A percentile compares a stretch with the other conserved stretches of the same genome.
Evolutionary conservation across 1,139 yeast genomes (phyloP).

Genomic region (Taiozyma onychis): DNA sequence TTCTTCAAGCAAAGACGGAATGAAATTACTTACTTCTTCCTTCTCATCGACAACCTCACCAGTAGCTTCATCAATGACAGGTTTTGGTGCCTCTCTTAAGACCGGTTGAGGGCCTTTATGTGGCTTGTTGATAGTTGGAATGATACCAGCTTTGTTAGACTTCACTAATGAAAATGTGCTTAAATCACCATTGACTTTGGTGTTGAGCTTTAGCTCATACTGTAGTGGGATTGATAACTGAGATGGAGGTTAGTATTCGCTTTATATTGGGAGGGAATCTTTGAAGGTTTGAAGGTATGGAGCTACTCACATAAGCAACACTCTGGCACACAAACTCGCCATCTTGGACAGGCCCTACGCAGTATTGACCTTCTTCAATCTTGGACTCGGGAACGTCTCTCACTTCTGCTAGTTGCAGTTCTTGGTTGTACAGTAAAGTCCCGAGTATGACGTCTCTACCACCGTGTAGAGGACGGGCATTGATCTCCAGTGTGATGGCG

Average conservation of each 20-base stretch:
- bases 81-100: slow-evolving; percentile 1
- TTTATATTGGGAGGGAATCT: background rate
- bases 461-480: slow-evolving; percentile 2
- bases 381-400: slow-evolving; percentile 3
- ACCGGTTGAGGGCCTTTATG: slow-evolving; percentile 9
- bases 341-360: slow-evolving; percentile 17
- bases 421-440: slow-evolving; percentile 2
- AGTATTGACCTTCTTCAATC: slow-evolving; percentile 10
- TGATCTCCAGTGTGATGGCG: background rate
- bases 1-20: background rate
- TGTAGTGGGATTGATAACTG: slow-evolving; percentile 7
- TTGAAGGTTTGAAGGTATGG: background rate
- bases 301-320: slow-evolving; percentile 1
- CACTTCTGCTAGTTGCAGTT: slow-evolving; percentile 3
- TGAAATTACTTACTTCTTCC: slow-evolving; percentile 1
- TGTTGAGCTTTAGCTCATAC: slow-evolving; percentile 8
- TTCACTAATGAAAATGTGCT: slow-evolving; percentile 6
- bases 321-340: slow-evolving; percentile 15
- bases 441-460: slow-evolving; percentile 5
- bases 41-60: slow-evolving; percentile 3
- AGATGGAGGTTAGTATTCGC: background rate
- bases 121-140: slow-evolving; percentile 5
- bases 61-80: background rate
- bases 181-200: slow-evolving; percentile 11
- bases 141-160: slow-evolving; percentile 6